Percentiles rank a stretch among this genome's conserved stretches.
Conservation (phyloP, 352 stramenopile species). For the Globisporangium splendens region DNA sequence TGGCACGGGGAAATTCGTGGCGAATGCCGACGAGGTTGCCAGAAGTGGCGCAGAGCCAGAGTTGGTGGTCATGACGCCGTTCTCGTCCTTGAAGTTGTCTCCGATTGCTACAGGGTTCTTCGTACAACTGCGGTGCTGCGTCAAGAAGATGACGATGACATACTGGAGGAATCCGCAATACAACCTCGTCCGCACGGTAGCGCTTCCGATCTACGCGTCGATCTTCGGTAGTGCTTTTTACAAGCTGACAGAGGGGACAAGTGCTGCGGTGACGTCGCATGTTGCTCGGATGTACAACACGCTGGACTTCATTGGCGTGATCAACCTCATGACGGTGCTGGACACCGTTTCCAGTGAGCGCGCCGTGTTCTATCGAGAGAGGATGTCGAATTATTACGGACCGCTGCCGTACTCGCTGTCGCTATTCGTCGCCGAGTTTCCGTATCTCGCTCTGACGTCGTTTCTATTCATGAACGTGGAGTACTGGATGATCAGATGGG, state of each 20-base stretch:
- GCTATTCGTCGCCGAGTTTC: constrained; percentile 38
- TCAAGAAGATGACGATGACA: constrained; percentile 34
- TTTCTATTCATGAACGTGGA: constrained; percentile 36
- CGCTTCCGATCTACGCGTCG: constrained; percentile 49
- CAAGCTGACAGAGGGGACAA: constrained; percentile 28
- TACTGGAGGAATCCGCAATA: constrained; percentile 62
- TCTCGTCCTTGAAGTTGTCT: constrained; percentile 44
- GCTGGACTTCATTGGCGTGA: constrained; percentile 52
- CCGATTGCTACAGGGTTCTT: constrained; percentile 42
- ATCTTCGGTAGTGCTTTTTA: constrained; percentile 74
- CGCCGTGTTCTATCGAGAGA: too few species aligned
- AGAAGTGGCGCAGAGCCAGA: neutral
- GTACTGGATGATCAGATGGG: constrained; percentile 48
- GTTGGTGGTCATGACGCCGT: constrained; percentile 4
- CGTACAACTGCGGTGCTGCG: constrained; percentile 25
- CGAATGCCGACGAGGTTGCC: neutral
- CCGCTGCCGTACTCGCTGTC: constrained; percentile 37
- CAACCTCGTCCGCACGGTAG: constrained; percentile 62
- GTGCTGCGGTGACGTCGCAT: constrained; percentile 44
- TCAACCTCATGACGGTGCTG: too few species aligned
- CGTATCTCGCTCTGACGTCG: constrained; percentile 27
- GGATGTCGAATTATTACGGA: constrained; percentile 42
- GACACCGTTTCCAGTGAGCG: too few species aligned
- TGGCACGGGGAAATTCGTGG: constrained; percentile 20
- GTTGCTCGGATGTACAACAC: constrained; percentile 64